Evolutionary conservation across 371 early-diverging fungal species (phyloP).

Genomic region (Gilbertella persicaria): DNA sequence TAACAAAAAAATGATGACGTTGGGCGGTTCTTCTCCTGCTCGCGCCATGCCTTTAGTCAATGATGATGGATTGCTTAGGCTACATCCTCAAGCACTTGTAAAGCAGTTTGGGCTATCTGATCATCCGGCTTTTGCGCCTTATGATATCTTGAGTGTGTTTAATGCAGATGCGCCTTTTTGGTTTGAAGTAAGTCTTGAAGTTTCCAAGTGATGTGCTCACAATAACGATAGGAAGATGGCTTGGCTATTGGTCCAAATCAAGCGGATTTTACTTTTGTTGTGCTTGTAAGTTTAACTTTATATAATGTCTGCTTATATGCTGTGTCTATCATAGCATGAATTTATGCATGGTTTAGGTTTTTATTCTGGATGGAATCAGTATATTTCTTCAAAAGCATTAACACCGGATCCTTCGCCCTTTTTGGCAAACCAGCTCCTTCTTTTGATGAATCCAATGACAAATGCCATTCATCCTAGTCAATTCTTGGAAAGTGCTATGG

Average conservation of each 20-base stretch:
- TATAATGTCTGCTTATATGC: not conserved
- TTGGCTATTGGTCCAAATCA: conserved; percentile 41
- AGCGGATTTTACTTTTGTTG: conserved; percentile 60
- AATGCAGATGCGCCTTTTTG: conserved; percentile 56
- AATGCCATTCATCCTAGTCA: conserved; percentile 8
- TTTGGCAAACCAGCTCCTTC: conserved; percentile 24
- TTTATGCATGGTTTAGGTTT: conserved; percentile 69
- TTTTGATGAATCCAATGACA: conserved; percentile 3
- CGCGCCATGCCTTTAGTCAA: conserved; percentile 31
- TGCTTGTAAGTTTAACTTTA: conserved; percentile 22
- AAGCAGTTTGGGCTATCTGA: conserved; percentile 43
- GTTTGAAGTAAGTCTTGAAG: conserved; percentile 28
- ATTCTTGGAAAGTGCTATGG: conserved; percentile 27
- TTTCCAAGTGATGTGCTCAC: not conserved
- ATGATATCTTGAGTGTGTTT: conserved; percentile 61
- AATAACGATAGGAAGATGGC: conserved; percentile 30
- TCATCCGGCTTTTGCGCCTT: conserved; percentile 29
- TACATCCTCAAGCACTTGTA: conserved; percentile 62
- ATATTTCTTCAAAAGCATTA: conserved; percentile 11
- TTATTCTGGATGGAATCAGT: conserved; percentile 48
- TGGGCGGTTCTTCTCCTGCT: conserved; percentile 44
- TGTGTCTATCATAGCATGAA: conserved; percentile 46
- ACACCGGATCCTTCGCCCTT: conserved; percentile 37
- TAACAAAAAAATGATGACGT: conserved; percentile 19
- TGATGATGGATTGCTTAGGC: conserved; percentile 26